Evolutionary conservation across 2,329 filamentous ascomycete genomes (phyloP), one percentile per base, ranked within the genome.

Genomic region (Cylindrodendrum hubeiense): DNA sequence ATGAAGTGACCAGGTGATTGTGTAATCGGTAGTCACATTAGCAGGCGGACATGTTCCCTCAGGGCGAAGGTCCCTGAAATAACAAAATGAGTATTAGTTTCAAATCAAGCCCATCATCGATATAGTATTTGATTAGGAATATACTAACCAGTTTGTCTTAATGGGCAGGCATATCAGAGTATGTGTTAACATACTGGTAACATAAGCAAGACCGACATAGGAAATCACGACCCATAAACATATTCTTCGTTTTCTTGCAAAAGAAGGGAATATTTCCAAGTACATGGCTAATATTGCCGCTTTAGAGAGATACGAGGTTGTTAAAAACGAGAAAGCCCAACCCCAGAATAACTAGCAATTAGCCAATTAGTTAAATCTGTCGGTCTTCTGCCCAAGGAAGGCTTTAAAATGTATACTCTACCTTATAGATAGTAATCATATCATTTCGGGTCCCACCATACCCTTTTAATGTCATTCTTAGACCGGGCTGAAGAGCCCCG

Each of bases 221-320:
- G 9, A 10, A 2, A 60, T 54, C 5, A 59, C 65, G 0, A 33
- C 55, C 67, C 67, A 69, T 0, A 69, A 54, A 13, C 69, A 64
- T 1, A 39, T 15, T 9, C 67, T 26, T 24, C 67, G 21, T 3
- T 61, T 69, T 1, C 28, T 34, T 67, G 67, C 67, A 2, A 58
- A 64, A 7, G 17, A 6, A 1, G 67, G 67, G 12, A 69, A 67
- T 2, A 69, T 55, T 10, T 69, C 63, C 5, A 60, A 30, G 1
- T 67, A 69, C 0, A 69, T 63, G 10, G 55, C 22, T n/a, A 69
- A 63, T 1, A 69, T 4, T 5, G 67, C 67, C 3, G 67, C 63
- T n/a, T 69, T 69, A 37, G 63, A 65, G 10, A 65, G 34, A 10
- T 69, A 69, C 4, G 65, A 64, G 1, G 67, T 34, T 9, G 50